Percentiles rank a stretch among this genome's conserved stretches.
Evolutionary conservation across 106 monocot genomes (phyloP).

Genomic region (Agapanthus africanus): DNA sequence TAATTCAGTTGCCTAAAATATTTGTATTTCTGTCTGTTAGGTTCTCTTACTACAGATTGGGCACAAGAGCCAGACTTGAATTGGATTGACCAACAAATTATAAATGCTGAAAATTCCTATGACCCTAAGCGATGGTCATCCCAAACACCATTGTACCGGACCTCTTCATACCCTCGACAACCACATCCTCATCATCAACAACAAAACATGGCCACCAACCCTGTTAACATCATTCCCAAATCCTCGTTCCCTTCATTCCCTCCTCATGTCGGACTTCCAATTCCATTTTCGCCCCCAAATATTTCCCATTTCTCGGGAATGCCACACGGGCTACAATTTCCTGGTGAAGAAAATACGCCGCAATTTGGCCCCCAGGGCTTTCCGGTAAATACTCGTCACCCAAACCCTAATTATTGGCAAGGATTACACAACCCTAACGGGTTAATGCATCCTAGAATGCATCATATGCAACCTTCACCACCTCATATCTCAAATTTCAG

Average conservation of each 20-base stretch:
- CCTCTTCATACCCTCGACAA: constrained; percentile 55
- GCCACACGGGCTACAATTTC: constrained; percentile 35
- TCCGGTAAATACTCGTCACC: background rate
- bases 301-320: constrained; percentile 14
- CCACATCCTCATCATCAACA: constrained; percentile 10
- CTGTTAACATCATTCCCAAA: constrained; percentile 29
- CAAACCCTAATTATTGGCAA: constrained; percentile 1
- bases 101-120: constrained; percentile 26
- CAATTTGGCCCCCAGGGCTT: constrained; percentile 1
- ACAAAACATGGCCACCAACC: constrained; percentile 16
- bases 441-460: constrained; percentile 13
- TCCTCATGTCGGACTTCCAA: constrained; percentile 18
- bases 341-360: constrained; percentile 24
- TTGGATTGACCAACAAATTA: constrained; percentile 30
- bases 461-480: constrained; percentile 7
- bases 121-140: constrained; percentile 30
- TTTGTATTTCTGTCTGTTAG: constrained; percentile 11
- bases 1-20: background rate
- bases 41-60: constrained; percentile 35
- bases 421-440: constrained; percentile 7
- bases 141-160: constrained; percentile 38
- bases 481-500: constrained; percentile 6
- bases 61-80: constrained; percentile 26
- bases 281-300: constrained; percentile 31
- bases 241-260: constrained; percentile 35